phyloP scores from a whole-genome alignment of 352 stramenopile genomes.

The Thalassiosira mediterranea region DNA sequence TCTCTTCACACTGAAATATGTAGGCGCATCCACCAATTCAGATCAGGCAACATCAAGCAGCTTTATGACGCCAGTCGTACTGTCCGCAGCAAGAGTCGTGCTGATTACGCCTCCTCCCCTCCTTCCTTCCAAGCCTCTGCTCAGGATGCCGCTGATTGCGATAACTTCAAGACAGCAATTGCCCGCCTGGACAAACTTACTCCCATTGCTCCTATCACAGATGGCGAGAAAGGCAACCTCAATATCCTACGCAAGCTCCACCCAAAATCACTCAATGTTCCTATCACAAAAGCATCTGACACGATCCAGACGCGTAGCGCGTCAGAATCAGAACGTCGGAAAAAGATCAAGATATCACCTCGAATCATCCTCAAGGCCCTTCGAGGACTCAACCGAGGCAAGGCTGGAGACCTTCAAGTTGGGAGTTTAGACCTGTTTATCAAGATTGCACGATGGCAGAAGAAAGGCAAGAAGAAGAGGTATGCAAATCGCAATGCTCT shows the following conservation, averaged over 20 bases:
- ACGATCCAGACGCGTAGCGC: neutral
- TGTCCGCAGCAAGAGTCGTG: conserved; percentile 8
- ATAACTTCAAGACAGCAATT: conserved; percentile 15
- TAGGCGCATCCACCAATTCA: conserved; percentile 1
- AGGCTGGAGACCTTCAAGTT: conserved; percentile 2
- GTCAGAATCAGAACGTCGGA: neutral
- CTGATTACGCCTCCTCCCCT: neutral
- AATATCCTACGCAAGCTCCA: neutral
- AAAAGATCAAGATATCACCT: neutral
- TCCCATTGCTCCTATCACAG: conserved; percentile 5
- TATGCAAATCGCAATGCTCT: no score
- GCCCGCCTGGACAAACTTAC: neutral
- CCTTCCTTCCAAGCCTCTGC: neutral
- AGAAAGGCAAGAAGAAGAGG: no score
- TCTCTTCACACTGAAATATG: neutral
- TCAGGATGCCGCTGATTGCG: conserved; percentile 1
- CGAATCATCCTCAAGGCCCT: conserved; percentile 2
- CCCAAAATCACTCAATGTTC: neutral
- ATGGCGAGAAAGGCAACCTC: neutral
- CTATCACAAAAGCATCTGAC: neutral
- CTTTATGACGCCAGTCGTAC: conserved; percentile 5
- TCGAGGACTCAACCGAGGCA: neutral
- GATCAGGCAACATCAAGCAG: neutral
- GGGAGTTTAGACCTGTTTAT: conserved; percentile 13
- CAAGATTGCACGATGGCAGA: neutral